Conservation (phyloP, 371 early-diverging fungal species). For the Mucor piriformis region DNA sequence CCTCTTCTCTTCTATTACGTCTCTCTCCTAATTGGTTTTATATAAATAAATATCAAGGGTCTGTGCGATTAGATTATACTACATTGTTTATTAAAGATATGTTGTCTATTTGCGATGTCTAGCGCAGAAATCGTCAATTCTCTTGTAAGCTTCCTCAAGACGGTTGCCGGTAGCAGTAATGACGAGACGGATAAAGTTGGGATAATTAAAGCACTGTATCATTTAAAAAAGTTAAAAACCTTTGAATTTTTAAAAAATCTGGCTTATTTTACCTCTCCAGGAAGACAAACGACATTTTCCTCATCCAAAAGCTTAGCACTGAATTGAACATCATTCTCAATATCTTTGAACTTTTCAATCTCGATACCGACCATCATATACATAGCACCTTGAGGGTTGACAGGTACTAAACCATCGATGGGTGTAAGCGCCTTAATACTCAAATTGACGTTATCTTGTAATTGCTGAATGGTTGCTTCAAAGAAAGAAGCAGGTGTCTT, state of each 20-base stretch:
- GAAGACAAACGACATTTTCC: constrained; percentile 85
- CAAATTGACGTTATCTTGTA: constrained; percentile 76
- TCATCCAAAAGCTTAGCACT: constrained; percentile 82
- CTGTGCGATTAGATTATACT: constrained; percentile 3
- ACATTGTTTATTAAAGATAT: background rate
- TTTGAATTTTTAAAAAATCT: background rate
- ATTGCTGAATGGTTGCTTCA: constrained; percentile 66
- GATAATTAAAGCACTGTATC: constrained; percentile 81
- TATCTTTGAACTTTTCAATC: constrained; percentile 70
- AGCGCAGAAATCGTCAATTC: constrained; percentile 81
- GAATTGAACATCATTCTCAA: constrained; percentile 79
- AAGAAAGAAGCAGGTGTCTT: constrained; percentile 73
- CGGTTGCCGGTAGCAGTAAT: constrained; percentile 78
- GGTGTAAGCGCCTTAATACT: constrained; percentile 61
- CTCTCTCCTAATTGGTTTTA: background rate
- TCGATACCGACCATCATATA: constrained; percentile 90
- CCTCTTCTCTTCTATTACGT: background rate
- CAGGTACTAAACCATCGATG: constrained; percentile 76
- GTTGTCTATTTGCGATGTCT: constrained; percentile 59
- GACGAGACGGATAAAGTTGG: constrained; percentile 82
- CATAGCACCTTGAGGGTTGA: constrained; percentile 93
- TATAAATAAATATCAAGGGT: constrained; percentile 4
- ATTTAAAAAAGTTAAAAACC: background rate
- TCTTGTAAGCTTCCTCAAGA: constrained; percentile 72
- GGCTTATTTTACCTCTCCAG: constrained; percentile 67